These are phyloP conservation scores for Mycena venus DNA, from an alignment of 768 basidiomycete genomes.

Conservation along the genomic window DNA sequence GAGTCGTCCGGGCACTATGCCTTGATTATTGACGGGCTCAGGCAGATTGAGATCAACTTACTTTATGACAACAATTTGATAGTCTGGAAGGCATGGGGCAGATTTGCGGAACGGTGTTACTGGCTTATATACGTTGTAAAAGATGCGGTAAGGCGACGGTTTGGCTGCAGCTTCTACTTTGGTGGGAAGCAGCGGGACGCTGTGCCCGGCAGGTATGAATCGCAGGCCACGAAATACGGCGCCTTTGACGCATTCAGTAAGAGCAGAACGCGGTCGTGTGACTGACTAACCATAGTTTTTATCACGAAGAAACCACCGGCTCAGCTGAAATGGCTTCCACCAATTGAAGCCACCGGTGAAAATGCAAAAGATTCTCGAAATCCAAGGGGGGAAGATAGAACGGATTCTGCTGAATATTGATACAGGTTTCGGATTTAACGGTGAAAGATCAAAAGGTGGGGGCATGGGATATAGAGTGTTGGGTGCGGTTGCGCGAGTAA, in stretches of 20 bases:
- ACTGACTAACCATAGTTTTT: constrained; percentile 65
- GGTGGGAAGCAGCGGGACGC: constrained; percentile 56
- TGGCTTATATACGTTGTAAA: constrained; percentile 94
- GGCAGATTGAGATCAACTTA: constrained; percentile 51
- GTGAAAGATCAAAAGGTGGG: constrained; percentile 45
- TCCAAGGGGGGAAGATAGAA: constrained; percentile 48
- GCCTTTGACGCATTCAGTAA: constrained; percentile 55
- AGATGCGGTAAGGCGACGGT: constrained; percentile 79
- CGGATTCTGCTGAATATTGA: constrained; percentile 53
- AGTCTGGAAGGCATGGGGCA: constrained; percentile 84
- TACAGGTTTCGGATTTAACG: constrained; percentile 20
- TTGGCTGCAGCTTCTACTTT: constrained; percentile 32
- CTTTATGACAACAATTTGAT: constrained; percentile 89
- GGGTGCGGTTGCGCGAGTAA: constrained; percentile 81
- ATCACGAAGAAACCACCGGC: constrained; percentile 61
- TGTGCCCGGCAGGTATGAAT: constrained; percentile 78
- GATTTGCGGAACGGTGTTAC: constrained; percentile 87
- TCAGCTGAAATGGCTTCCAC: constrained; percentile 74
- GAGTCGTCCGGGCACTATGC: constrained; percentile 82
- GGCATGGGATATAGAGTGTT: constrained; percentile 66
- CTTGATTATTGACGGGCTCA: neutral
- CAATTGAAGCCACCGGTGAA: constrained; percentile 61
- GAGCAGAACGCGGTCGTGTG: neutral
- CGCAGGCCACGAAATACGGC: constrained; percentile 78
- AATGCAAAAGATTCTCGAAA: constrained; percentile 46